Percentiles rank a stretch among this genome's conserved stretches.
These are phyloP conservation scores for Ustilago trichophora DNA, from an alignment of 1,284 basidiomycete species.

Conservation along the genomic window DNA sequence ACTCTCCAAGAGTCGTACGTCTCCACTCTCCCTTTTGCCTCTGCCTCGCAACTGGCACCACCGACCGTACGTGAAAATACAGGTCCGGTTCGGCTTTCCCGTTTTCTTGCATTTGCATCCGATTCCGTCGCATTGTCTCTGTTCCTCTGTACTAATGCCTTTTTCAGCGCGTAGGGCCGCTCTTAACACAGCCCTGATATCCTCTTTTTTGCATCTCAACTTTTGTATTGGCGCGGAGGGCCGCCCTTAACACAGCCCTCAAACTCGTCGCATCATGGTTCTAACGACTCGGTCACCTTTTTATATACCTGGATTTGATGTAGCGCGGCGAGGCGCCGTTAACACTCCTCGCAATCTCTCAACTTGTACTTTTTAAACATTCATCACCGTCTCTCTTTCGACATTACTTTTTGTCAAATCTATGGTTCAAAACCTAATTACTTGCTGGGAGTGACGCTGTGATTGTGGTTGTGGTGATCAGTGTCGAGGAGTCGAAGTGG, in stretches of 20 bases:
- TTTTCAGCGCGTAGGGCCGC: conserved; percentile 40
- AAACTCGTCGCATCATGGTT: neutral
- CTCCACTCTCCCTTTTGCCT: conserved; percentile 4
- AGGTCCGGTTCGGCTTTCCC: no score
- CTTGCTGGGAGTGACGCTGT: no score
- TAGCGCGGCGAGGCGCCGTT: conserved; percentile 51
- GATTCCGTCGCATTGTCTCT: conserved; percentile 23
- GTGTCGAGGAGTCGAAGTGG: no score
- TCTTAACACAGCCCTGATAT: conserved; percentile 47
- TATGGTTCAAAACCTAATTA: conserved; percentile 30
- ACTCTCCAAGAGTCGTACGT: no score
- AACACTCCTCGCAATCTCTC: conserved; percentile 47
- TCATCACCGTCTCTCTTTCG: neutral
- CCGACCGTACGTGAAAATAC: no score
- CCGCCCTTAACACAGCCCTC: conserved; percentile 50
- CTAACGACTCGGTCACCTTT: conserved; percentile 20
- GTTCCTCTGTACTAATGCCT: conserved; percentile 22
- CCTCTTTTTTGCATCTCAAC: conserved; percentile 7
- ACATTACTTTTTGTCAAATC: conserved; percentile 22
- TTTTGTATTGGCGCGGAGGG: conserved; percentile 33
- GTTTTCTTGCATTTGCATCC: conserved; percentile 35
- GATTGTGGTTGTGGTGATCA: no score
- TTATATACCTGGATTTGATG: conserved; percentile 48
- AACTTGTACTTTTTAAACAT: conserved; percentile 14
- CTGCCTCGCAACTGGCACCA: conserved; percentile 7